Evolutionary conservation across 164 flowering plant genomes (phyloP).

Genomic region (Piper betle): DNA sequence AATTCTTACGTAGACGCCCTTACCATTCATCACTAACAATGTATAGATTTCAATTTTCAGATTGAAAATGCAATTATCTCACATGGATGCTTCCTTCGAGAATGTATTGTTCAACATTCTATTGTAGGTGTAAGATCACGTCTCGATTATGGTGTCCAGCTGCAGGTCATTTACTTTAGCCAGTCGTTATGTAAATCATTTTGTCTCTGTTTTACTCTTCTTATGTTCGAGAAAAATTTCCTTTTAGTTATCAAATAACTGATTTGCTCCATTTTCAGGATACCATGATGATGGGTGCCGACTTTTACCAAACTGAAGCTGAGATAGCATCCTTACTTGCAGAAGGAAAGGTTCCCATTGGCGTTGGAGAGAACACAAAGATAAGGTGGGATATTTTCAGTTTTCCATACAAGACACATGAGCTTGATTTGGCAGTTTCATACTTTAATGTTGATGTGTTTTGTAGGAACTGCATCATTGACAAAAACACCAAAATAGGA

Average conservation of each 20-base stretch:
- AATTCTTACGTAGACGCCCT: not conserved
- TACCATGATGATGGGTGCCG: constrained; percentile 90
- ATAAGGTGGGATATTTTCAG: constrained; percentile 30
- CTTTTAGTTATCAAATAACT: not conserved
- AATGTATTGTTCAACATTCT: constrained; percentile 54
- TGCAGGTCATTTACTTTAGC: constrained; percentile 29
- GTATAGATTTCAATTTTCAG: constrained; percentile 17
- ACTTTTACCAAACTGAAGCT: constrained; percentile 73
- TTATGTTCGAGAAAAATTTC: not conserved
- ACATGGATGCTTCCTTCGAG: constrained; percentile 78
- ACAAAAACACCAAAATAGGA: constrained; percentile 84
- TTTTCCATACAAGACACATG: not conserved
- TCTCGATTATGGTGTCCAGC: constrained; percentile 58
- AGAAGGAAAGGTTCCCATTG: constrained; percentile 77
- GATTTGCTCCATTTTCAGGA: constrained; percentile 26
- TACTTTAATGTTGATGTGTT: not conserved
- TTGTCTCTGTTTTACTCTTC: not conserved
- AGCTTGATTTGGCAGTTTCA: not conserved
- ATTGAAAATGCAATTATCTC: constrained; percentile 67
- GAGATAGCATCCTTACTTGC: constrained; percentile 79
- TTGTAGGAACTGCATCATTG: constrained; percentile 71
- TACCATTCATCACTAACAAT: not conserved
- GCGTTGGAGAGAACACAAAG: constrained; percentile 59
- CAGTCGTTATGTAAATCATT: not conserved
- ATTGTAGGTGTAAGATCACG: constrained; percentile 79